phyloP scores from a whole-genome alignment of 169 alveolate genomes.

The Plasmodium berghei region DNA sequence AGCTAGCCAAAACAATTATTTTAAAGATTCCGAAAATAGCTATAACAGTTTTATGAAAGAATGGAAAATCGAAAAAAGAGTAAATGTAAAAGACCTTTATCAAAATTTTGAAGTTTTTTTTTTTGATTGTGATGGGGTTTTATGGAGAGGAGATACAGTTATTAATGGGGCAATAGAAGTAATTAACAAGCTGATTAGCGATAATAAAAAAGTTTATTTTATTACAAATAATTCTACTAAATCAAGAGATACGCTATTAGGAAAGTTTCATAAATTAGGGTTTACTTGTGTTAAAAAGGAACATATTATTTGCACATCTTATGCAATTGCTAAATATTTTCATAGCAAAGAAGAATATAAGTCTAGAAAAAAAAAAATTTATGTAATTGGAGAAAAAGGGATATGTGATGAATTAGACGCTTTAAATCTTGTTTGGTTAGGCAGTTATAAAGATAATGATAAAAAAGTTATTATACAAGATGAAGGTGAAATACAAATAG shows the following conservation, averaged over 20 bases:
- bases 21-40: background rate
- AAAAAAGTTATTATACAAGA: conserved; percentile 43
- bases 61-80: conserved; percentile 27
- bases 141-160: conserved; percentile 83
- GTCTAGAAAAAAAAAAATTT: conserved; percentile 71
- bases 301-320: conserved; percentile 72
- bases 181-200: conserved; percentile 68
- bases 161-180: conserved; percentile 81
- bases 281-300: conserved; percentile 42
- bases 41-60: conserved; percentile 48
- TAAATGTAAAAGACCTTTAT: conserved; percentile 47
- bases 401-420: conserved; percentile 56
- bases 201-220: conserved; percentile 74
- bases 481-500: conserved; percentile 50
- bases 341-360: conserved; percentile 39
- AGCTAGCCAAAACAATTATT: background rate
- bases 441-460: conserved; percentile 70
- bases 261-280: conserved; percentile 77
- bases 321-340: conserved; percentile 75
- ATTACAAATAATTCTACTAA: conserved; percentile 80
- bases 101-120: conserved; percentile 72
- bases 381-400: conserved; percentile 80
- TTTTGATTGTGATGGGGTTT: conserved; percentile 85
- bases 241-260: conserved; percentile 73
- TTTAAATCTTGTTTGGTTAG: conserved; percentile 33